phyloP scores from a whole-genome alignment of 768 basidiomycete species.

The Tubosaeta sp. region DNA sequence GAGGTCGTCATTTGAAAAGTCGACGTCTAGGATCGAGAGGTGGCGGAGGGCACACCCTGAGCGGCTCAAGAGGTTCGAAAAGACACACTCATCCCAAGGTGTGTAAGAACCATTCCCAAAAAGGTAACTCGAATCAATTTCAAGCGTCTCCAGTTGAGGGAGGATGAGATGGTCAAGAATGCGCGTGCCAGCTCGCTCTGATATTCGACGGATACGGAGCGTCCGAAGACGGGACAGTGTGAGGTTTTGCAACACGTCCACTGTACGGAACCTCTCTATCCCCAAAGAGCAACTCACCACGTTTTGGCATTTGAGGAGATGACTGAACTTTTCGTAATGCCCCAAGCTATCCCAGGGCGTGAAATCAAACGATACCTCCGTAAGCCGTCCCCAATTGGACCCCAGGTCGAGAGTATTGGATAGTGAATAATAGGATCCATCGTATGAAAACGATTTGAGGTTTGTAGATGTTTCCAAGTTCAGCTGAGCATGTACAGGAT shows the following conservation, averaged over 20 bases:
- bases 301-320: conserved; percentile 11
- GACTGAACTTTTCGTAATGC: background rate
- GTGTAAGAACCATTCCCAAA: background rate
- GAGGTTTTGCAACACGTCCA: background rate
- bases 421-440: no score
- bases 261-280: background rate
- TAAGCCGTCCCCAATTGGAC: conserved; percentile 8
- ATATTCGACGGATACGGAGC: conserved; percentile 15
- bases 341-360: background rate
- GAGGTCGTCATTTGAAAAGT: conserved; percentile 14
- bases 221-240: conserved; percentile 9
- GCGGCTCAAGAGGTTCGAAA: conserved; percentile 14
- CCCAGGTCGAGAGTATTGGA: no score
- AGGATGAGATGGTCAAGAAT: conserved; percentile 8
- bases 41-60: conserved; percentile 12
- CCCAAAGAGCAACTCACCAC: conserved; percentile 18
- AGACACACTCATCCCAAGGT: conserved; percentile 5
- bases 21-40: conserved; percentile 9
- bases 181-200: background rate
- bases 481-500: no score
- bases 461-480: no score
- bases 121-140: conserved; percentile 6
- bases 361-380: conserved; percentile 12
- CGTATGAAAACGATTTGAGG: no score
- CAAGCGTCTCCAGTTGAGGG: conserved; percentile 16